Conservation (phyloP, 257 asterid species). For the Plantago ovata region DNA sequence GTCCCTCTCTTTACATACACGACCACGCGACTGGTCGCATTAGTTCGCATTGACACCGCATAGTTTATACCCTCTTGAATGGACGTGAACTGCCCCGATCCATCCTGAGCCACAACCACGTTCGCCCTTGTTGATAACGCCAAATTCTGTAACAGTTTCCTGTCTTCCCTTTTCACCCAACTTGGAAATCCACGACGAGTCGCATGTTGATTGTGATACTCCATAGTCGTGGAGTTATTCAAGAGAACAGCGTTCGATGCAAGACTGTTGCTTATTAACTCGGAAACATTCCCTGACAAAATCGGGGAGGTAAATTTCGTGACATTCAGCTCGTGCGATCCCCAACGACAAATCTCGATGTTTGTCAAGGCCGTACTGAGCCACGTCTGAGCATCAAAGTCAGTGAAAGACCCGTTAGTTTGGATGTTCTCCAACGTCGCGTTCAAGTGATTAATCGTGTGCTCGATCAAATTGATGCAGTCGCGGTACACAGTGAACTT, state of each 20-base stretch:
- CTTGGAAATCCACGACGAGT: conserved; percentile 35
- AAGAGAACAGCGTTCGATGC: conserved; percentile 55
- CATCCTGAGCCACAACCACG: conserved; percentile 61
- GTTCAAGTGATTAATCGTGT: conserved; percentile 58
- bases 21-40: conserved; percentile 58
- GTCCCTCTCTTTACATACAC: conserved; percentile 66
- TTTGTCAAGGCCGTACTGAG: conserved; percentile 75
- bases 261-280: conserved; percentile 62
- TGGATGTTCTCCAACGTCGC: conserved; percentile 39
- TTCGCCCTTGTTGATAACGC: conserved; percentile 40
- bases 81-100: conserved; percentile 60
- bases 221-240: conserved; percentile 21
- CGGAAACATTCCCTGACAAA: conserved; percentile 53
- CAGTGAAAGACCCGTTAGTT: conserved; percentile 44
- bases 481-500: conserved; percentile 41
- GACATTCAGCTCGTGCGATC: conserved; percentile 63
- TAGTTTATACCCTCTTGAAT: conserved; percentile 69
- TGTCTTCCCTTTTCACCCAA: conserved; percentile 52
- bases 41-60: conserved; percentile 51
- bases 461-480: conserved; percentile 55
- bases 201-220: neutral
- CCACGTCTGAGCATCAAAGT: conserved; percentile 78
- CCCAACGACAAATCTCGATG: conserved; percentile 63
- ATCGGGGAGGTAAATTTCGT: conserved; percentile 54
- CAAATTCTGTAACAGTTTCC: conserved; percentile 43